Conservation (phyloP, 2,329 filamentous ascomycete genomes). For the Cercospora sp. region DNA sequence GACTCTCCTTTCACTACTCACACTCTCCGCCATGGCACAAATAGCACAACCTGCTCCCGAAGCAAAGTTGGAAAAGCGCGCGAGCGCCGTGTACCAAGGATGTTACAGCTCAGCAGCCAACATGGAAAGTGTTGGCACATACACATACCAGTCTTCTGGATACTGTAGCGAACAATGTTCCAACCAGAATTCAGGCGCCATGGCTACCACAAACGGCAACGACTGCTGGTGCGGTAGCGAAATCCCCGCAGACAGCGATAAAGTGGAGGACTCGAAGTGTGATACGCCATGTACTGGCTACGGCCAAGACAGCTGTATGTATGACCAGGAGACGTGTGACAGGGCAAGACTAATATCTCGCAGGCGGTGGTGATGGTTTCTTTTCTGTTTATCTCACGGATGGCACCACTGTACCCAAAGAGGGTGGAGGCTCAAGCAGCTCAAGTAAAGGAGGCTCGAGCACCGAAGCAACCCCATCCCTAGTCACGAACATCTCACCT, state of each 20-base stretch:
- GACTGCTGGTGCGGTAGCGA: slow-evolving; percentile 73
- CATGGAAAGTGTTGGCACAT: slow-evolving; percentile 51
- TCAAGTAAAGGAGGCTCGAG: slow-evolving; percentile 10
- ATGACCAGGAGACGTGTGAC: not conserved
- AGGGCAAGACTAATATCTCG: slow-evolving; percentile 11
- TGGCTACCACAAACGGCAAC: slow-evolving; percentile 63
- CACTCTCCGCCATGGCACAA: slow-evolving; percentile 36
- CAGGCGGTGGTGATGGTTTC: slow-evolving; percentile 59
- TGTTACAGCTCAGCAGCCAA: slow-evolving; percentile 55
- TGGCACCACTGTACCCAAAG: slow-evolving; percentile 37
- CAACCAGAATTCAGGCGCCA: slow-evolving; percentile 54
- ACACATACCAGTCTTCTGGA: slow-evolving; percentile 56
- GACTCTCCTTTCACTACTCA: slow-evolving; percentile 23
- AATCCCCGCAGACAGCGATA: slow-evolving; percentile 62
- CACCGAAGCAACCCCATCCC: slow-evolving; percentile 25
- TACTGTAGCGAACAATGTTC: slow-evolving; percentile 57
- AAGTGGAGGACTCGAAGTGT: slow-evolving; percentile 63
- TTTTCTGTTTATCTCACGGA: slow-evolving; percentile 55
- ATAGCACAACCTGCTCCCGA: slow-evolving; percentile 55
- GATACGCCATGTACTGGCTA: slow-evolving; percentile 56
- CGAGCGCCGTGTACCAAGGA: slow-evolving; percentile 52
- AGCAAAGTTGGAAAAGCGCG: slow-evolving; percentile 62
- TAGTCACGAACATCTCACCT: slow-evolving; percentile 37
- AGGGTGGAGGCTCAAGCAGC: slow-evolving; percentile 40
- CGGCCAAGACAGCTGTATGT: slow-evolving; percentile 19